These are phyloP conservation scores for Guyanaporus albipodus DNA, from an alignment of 768 basidiomycete genomes.

Conservation along the genomic window DNA sequence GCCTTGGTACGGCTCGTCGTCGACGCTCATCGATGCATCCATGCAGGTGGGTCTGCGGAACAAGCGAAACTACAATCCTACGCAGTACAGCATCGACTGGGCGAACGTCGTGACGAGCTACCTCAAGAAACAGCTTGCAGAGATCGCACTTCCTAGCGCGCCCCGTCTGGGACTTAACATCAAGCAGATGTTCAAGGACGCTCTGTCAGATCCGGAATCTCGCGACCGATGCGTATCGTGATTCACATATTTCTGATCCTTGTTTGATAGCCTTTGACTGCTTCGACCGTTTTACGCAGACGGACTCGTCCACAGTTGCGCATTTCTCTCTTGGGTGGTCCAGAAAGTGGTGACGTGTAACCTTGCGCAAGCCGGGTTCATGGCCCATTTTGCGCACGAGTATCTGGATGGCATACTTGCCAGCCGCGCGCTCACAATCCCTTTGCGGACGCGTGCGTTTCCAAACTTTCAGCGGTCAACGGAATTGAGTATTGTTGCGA, in stretches of 20 bases:
- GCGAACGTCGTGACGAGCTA: slow-evolving; percentile 76
- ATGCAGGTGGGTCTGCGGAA: slow-evolving; percentile 74
- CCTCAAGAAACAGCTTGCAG: slow-evolving; percentile 76
- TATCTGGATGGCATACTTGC: slow-evolving; percentile 67
- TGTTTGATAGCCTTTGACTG: slow-evolving; percentile 52
- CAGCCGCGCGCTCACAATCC: slow-evolving; percentile 67
- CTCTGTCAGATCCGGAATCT: slow-evolving; percentile 65
- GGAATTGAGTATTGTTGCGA: slow-evolving; percentile 16
- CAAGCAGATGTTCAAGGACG: slow-evolving; percentile 80
- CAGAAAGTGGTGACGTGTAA: slow-evolving; percentile 75
- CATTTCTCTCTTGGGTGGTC: slow-evolving; percentile 76
- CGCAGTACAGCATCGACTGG: slow-evolving; percentile 83
- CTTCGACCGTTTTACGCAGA: slow-evolving; percentile 76
- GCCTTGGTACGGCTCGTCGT: too few relatives aligned
- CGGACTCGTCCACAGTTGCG: slow-evolving; percentile 73
- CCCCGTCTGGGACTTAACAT: slow-evolving; percentile 74
- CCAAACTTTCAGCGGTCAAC: slow-evolving; percentile 60
- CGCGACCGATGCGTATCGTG: slow-evolving; percentile 75
- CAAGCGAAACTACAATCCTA: slow-evolving; percentile 76
- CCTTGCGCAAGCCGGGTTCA: slow-evolving; percentile 76
- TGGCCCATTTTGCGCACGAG: slow-evolving; percentile 73
- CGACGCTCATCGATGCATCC: too few relatives aligned
- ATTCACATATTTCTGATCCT: slow-evolving; percentile 51
- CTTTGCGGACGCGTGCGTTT: slow-evolving; percentile 67
- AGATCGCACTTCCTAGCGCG: slow-evolving; percentile 76